Evolutionary conservation across 306 rosid genomes (phyloP), one percentile per base, ranked within the genome.

Genomic region (Acacia melanoxylon): DNA sequence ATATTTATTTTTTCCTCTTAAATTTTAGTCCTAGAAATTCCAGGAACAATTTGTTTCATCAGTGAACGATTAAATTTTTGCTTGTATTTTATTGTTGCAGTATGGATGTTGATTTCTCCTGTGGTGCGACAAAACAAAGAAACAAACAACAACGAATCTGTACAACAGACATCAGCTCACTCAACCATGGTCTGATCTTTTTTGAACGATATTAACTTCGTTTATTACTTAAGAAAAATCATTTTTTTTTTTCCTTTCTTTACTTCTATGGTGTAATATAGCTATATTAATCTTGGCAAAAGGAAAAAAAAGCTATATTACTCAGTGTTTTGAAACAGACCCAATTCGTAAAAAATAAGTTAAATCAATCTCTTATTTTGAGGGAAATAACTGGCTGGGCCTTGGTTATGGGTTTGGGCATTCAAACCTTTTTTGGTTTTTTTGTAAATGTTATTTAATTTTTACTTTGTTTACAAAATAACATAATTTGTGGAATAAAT

Each of bases 91-190:
- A 29, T 77, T 68, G 37, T 54, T 80, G 87, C 91, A 93, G 97
- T 90, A 75, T 93, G 97, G 98, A 93, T 92, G 70, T 54, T 94
- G 78, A 92, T 94, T 62, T 93, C 97, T 48, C 97, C 98, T 1
- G 76, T 84, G 58, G 83, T 91, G 85, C 85, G 87, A 51, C 80
- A 86, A 85, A 83, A 83, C 59, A 89, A 78, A 82, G 87, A 88
- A 6, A 85, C 75, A 72, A 85, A 86, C 78, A 78, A 75, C 67
- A 84, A 81, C 70, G 91, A 86, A 75, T 61, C 78, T 79, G 80
- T 63, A 78, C 88, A 88, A 62, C 87, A 84, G 73, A 80, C 68
- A 33, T 4, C 37, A 59, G 49, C 72, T 81, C 82, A 65, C 58
- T 84, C 90, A 46, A 83, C 80, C 19, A 41, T 84, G 44, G 86